Conservation (phyloP, 2,329 filamentous ascomycete genomes). For the Colletotrichum somersetense region DNA sequence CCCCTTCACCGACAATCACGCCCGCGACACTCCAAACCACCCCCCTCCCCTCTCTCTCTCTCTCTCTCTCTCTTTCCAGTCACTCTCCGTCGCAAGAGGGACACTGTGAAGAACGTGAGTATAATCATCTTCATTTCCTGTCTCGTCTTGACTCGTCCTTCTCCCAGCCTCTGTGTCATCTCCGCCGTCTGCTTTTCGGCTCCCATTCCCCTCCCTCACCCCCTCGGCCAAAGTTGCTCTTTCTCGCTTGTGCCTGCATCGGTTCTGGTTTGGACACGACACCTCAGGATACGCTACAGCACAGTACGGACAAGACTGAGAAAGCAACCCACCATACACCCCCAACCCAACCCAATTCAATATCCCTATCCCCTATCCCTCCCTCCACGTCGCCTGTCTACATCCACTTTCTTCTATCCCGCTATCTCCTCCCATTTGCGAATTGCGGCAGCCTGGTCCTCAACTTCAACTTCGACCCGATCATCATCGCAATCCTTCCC, state of each 20-base stretch:
- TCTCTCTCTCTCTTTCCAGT: constrained; percentile 12
- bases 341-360: constrained; percentile 35
- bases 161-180: constrained; percentile 30
- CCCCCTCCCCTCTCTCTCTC: background rate
- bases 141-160: constrained; percentile 6
- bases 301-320: constrained; percentile 7
- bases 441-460: constrained; percentile 41
- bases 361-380: constrained; percentile 41
- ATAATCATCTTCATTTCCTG: constrained; percentile 20
- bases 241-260: constrained; percentile 33
- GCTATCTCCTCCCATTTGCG: constrained; percentile 39
- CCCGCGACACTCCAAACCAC: constrained; percentile 22
- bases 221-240: constrained; percentile 40
- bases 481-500: constrained; percentile 18
- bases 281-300: constrained; percentile 38
- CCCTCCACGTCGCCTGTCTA: constrained; percentile 42
- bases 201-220: constrained; percentile 23
- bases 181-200: constrained; percentile 21
- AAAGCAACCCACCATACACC: constrained; percentile 40
- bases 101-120: constrained; percentile 39
- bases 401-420: constrained; percentile 42
- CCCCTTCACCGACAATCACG: constrained; percentile 42
- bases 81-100: constrained; percentile 36
- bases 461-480: constrained; percentile 31
- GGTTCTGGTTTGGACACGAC: constrained; percentile 41